These are phyloP conservation scores for Chaetomidium leptoderma DNA, from an alignment of 495 filamentous ascomycete genomes.

Conservation along the genomic window DNA sequence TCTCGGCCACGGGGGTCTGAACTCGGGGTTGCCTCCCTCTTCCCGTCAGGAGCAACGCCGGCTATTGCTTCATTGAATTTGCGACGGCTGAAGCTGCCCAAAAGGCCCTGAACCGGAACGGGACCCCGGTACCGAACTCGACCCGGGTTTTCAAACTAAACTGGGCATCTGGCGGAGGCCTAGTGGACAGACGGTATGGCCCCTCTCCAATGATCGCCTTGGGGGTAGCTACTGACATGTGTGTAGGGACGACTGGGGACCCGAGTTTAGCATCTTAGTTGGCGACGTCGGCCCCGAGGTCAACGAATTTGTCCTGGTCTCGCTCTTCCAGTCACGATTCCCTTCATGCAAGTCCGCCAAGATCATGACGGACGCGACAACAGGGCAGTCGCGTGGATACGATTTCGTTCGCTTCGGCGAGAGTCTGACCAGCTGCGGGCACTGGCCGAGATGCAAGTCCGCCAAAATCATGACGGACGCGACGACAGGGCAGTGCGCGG, in stretches of 20 bases:
- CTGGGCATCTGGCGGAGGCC: slow-evolving; percentile 95
- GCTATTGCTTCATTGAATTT: no score
- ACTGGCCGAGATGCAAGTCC: slow-evolving; percentile 90
- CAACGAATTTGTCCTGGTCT: not conserved
- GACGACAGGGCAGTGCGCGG: slow-evolving; percentile 92
- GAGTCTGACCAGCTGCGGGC: slow-evolving; percentile 93
- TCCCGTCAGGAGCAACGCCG: no score
- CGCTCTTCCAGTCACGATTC: not conserved
- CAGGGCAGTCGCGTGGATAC: slow-evolving; percentile 94
- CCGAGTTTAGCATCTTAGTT: slow-evolving; percentile 73
- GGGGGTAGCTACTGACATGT: slow-evolving; percentile 21
- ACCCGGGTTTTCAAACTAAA: slow-evolving; percentile 96
- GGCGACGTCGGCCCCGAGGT: not conserved
- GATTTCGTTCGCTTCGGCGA: slow-evolving; percentile 96
- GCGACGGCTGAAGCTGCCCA: no score
- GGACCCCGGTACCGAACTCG: slow-evolving; percentile 93
- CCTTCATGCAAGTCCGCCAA: slow-evolving; percentile 87
- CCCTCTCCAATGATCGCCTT: not conserved
- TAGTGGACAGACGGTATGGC: slow-evolving; percentile 82
- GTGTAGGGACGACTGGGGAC: slow-evolving; percentile 83
- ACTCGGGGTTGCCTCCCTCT: no score
- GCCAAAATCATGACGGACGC: slow-evolving; percentile 99
- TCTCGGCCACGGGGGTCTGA: no score
- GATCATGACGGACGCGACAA: slow-evolving; percentile 99
- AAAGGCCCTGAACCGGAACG: no score